Conservation (phyloP, 2,329 filamentous ascomycete species). For the Colletotrichum tabaci region DNA sequence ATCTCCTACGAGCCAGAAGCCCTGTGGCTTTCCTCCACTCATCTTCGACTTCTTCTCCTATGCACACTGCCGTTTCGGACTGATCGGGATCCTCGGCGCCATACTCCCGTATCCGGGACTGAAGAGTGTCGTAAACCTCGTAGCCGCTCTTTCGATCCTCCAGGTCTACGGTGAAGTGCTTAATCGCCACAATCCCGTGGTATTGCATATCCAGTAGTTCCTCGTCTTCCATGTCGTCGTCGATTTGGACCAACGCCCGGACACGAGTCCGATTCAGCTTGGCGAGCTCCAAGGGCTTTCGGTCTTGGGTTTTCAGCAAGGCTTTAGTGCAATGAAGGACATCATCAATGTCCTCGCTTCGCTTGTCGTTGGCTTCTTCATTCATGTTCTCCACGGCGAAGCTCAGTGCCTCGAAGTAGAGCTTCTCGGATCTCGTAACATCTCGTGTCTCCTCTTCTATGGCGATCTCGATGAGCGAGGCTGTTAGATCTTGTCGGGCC, state of each 20-base stretch:
- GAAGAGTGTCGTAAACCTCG: not conserved
- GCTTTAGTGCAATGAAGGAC: constrained; percentile 3
- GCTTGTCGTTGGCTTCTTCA: not conserved
- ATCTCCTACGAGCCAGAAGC: constrained; percentile 1
- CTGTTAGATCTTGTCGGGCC: constrained; percentile 1
- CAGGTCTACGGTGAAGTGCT: not conserved
- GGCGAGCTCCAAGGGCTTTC: constrained; percentile 6
- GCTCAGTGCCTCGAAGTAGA: constrained; percentile 4
- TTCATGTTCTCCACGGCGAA: constrained; percentile 5
- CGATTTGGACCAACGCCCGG: not conserved
- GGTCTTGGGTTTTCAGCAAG: not conserved
- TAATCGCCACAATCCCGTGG: not conserved
- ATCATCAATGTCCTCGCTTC: not conserved
- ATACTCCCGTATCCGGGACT: constrained; percentile 3
- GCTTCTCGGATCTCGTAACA: not conserved
- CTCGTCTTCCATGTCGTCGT: not conserved
- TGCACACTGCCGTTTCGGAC: not conserved
- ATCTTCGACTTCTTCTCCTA: not conserved
- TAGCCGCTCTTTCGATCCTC: constrained; percentile 3
- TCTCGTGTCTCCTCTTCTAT: not conserved
- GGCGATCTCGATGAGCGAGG: not conserved
- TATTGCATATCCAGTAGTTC: not conserved
- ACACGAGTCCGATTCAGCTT: not conserved
- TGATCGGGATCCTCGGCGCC: constrained; percentile 1
- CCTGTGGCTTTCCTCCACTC: constrained; percentile 8